Base-by-base conservation (phyloP, 306 rosid species). In the Castanospermum australe region DNA sequence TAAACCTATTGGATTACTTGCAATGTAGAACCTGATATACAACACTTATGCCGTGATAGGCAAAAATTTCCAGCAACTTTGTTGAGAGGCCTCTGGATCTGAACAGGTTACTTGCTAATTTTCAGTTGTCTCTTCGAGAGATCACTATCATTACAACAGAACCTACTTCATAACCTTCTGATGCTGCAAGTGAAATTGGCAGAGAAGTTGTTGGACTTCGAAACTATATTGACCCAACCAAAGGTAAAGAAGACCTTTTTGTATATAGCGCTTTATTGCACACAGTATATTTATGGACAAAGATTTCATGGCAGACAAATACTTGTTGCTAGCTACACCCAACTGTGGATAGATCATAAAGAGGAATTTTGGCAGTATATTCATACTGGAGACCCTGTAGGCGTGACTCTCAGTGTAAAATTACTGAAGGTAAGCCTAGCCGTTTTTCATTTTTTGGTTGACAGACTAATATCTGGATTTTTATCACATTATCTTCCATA, bases 111-210 rank as follows among this genome's bases (percentile, higher is more conserved):
- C 98, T 95, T 25, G 88, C 89, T 51, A 91, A 95, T 84, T 92
- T 92, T 71, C 97, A 92, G 71, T 91, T 97, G n/a, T 89, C 99
- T 64, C 94, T 95, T 84, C 97, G 91, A 63, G 99, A 95, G 89
- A 91, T 95, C 62, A 92, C 99, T 54, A 63, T 95, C 59, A 91
- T 95, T 70, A 96, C 98, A 45, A 95, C 99, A 82, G 99, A 92
- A 64, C 90, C 90, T 17, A 79, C 89, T 75, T 86, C 94, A 24
- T 44, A 86, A 48, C 95, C 97, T 71, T 89, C 88, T 75, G 98
- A 91, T 75, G 75, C 81, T 74, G 90, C 86, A 75, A 89, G 80
- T 85, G 99, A 92, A 72, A 88, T 89, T 76, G 99, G 94, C 68
- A 97, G 99, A 83, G 91, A 95, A 86, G 93, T 97, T 2, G 98